Evolutionary conservation across 768 basidiomycete species (phyloP), one percentile per base, ranked within the genome.

Genomic region (Suillus discolor): DNA sequence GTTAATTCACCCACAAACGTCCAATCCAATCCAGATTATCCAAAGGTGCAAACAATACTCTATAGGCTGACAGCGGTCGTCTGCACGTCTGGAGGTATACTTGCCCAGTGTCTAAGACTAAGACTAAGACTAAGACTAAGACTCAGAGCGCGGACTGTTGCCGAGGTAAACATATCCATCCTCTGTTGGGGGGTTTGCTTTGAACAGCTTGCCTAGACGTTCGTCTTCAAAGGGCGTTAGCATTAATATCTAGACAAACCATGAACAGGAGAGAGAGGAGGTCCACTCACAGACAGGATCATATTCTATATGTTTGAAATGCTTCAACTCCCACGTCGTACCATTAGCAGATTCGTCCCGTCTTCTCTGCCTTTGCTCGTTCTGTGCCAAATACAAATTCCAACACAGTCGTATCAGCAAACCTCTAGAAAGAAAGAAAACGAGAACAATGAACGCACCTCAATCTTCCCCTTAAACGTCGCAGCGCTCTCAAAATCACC

Each of bases 401-500:
- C 7, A 20, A 20, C 42, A 44, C 6, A 20, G 8, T 45, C n/a
- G 12, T 4, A 23, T 51, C 49, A 28, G 49, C 2, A 16, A 28
- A 51, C 25, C 15, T 51, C 6, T 1, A 28, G 15, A 49, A 0
- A 23, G 12, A n/a, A 23, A 3, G 4, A 47, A 13, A 3, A 23
- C 7, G 7, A 51, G 3, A 51, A 16, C 7, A 25, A 28, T 28
- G 7, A 28, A 51, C 49, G 15, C 49, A 51, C 49, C 91, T 99
- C 97, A 57, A 99, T 95, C 77, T 88, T 85, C 57, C 83, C 85
- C 87, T 99, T 98, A 75, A 96, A 97, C 69, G 78, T 81, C 66
- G 90, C 90, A 4, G 97, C 97, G n/a, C 82, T 79, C 61, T 99
- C 97, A 74, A 95, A 99, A 73, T 98, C 94, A 16, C 93, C 92